These are phyloP conservation scores for Fusarium torreyae DNA, from an alignment of 2,329 filamentous ascomycete genomes.

Conservation along the genomic window DNA sequence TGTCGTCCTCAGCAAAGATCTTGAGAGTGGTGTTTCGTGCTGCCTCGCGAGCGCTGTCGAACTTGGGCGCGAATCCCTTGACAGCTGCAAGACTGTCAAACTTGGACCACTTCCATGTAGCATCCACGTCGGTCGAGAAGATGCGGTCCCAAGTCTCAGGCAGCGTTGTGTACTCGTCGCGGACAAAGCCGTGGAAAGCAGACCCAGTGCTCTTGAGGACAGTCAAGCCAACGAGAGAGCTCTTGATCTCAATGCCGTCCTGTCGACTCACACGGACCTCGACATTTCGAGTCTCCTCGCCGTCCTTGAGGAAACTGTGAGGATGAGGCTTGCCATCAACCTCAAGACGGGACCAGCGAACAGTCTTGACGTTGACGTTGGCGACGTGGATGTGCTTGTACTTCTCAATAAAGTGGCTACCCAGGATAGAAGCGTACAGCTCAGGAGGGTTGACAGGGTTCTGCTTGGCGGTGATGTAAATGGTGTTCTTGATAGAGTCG, in stretches of 20 bases:
- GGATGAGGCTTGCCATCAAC: slow-evolving; percentile 92
- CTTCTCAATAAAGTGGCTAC: slow-evolving; percentile 87
- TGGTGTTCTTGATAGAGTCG: slow-evolving; percentile 98
- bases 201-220: slow-evolving; percentile 98
- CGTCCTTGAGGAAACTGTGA: slow-evolving; percentile 93
- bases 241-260: slow-evolving; percentile 81
- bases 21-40: slow-evolving; percentile 91
- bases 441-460: slow-evolving; percentile 93
- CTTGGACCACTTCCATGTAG: slow-evolving; percentile 85
- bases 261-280: slow-evolving; percentile 78
- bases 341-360: slow-evolving; percentile 92
- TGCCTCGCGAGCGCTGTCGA: slow-evolving; percentile 83
- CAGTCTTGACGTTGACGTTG: slow-evolving; percentile 84
- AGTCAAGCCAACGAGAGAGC: slow-evolving; percentile 83
- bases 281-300: slow-evolving; percentile 88
- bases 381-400: slow-evolving; percentile 91
- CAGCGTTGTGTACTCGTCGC: slow-evolving; percentile 93
- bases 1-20: slow-evolving; percentile 91
- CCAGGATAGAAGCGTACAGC: slow-evolving; percentile 88
- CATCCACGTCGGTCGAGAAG: slow-evolving; percentile 92
- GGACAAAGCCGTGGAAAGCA: slow-evolving; percentile 93
- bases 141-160: slow-evolving; percentile 95
- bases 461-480: slow-evolving; percentile 95
- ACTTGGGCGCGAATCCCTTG: slow-evolving; percentile 73
- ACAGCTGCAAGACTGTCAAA: slow-evolving; percentile 79